Base-by-base conservation (phyloP, 148 eudicot genomes). In the Amaranthus cruentus region DNA sequence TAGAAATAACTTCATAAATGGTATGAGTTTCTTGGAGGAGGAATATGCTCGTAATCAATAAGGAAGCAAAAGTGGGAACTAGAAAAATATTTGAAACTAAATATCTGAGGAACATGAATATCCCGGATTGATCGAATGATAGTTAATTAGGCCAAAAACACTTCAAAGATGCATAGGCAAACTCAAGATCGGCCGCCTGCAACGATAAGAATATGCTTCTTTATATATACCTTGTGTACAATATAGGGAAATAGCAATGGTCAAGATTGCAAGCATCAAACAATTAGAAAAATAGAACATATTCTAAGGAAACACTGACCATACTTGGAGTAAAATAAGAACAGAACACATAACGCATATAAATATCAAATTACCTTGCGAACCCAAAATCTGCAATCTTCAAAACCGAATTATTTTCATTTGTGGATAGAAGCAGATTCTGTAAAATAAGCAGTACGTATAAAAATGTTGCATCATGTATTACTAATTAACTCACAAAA, bases 301-400 rank as follows among this genome's bases (percentile, higher is more conserved):
- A 69, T 54, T 69, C 42, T 7, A 55, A 6, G 46, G 15, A 59
- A 7, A 3, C 38, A 3, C 12, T 46, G 2, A 11, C 50, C 9
- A 78, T 6, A 67, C 71, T 69, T 15, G 8, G 47, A 47, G 15
- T 21, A 43, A 6, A 21, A 62, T n/a, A 58, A 66, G 42, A 65
- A 18, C 28, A 10, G 3, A 51, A 12, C 21, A 80, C 68, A 9
- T 42, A 68, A 54, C 53, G 12, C 28, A 15, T 67, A 18, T 43
- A 21, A 13, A 54, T 68, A 70, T 28, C 53, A 68, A 68, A 65
- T 74, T 88, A 94, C 98, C 98, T 89, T 48, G 98, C 98, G 79
- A 94, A 94, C 47, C 98, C 98, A 79, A 94, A 94, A 86, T 94
- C 97, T 75, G 97, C 98, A 81, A 94, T 91, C 91, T 94, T 94